Evolutionary conservation across 169 alveolate species (phyloP).

Genomic region (Plasmodium inui): DNA sequence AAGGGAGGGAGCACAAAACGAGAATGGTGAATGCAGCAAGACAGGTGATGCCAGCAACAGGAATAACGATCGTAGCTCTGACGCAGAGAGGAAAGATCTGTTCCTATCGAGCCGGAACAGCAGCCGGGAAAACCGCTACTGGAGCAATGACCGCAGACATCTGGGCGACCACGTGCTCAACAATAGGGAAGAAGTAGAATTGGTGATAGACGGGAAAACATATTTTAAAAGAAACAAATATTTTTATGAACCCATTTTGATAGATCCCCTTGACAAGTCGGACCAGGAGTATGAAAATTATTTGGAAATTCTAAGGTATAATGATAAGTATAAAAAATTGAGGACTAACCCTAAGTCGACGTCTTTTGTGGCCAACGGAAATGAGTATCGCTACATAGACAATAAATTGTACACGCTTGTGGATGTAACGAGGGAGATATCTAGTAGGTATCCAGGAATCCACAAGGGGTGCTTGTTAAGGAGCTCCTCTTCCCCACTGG

Average conservation of each 20-base stretch:
- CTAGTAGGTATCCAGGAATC: slow-evolving; percentile 32
- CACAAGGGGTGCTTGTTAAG: slow-evolving; percentile 6
- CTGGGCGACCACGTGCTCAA: slow-evolving; percentile 1
- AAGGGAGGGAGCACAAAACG: background rate
- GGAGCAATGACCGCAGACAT: background rate
- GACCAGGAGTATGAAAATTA: slow-evolving; percentile 73
- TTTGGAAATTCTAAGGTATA: slow-evolving; percentile 56
- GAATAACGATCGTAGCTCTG: background rate
- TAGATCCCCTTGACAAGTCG: slow-evolving; percentile 37
- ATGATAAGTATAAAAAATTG: slow-evolving; percentile 47
- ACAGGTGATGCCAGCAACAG: background rate
- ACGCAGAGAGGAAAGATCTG: background rate
- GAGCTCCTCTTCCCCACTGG: background rate
- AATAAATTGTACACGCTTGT: slow-evolving; percentile 53
- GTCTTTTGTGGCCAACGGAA: slow-evolving; percentile 70
- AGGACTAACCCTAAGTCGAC: slow-evolving; percentile 32
- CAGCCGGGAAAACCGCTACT: background rate
- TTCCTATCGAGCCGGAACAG: background rate
- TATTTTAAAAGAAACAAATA: slow-evolving; percentile 72
- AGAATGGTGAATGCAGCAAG: background rate
- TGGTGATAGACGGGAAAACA: slow-evolving; percentile 62
- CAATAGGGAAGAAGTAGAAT: slow-evolving; percentile 45
- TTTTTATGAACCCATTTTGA: slow-evolving; percentile 75
- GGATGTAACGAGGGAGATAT: slow-evolving; percentile 70
- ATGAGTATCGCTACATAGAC: slow-evolving; percentile 62